Conservation (phyloP, 192 early-diverging fungal genomes). For the Chytriomyces confervae region DNA sequence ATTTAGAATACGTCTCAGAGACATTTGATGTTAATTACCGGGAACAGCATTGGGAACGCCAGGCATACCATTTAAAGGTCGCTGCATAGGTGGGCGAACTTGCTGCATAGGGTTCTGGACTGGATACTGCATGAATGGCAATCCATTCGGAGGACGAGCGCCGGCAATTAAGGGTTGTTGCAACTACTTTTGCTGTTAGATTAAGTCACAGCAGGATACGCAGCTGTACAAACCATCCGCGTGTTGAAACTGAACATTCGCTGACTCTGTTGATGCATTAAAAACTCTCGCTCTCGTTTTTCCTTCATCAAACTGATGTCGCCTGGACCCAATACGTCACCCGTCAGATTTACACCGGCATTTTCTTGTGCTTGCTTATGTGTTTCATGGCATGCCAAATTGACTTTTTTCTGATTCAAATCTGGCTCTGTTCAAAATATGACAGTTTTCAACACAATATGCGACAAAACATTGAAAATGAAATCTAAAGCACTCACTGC, state of each 20-base stretch:
- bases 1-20: background rate
- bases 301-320: conserved; percentile 44
- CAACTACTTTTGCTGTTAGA: background rate
- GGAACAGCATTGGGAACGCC: background rate
- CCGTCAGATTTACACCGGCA: conserved; percentile 42
- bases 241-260: background rate
- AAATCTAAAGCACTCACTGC: conserved; percentile 8
- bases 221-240: conserved; percentile 10
- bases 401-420: conserved; percentile 29
- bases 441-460: background rate
- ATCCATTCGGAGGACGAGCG: background rate
- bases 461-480: background rate
- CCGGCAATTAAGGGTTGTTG: conserved; percentile 18
- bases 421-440: conserved; percentile 5
- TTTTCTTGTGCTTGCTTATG: conserved; percentile 47
- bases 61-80: background rate
- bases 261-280: conserved; percentile 34
- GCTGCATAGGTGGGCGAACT: conserved; percentile 7
- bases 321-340: conserved; percentile 31
- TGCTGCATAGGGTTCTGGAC: conserved; percentile 10
- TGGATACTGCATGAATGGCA: conserved; percentile 20
- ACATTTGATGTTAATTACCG: background rate
- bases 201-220: background rate
- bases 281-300: conserved; percentile 32
- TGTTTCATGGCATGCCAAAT: conserved; percentile 43